Evolutionary conservation across 2,329 filamentous ascomycete species (phyloP).

Genomic region (Colletotrichum siamense): DNA sequence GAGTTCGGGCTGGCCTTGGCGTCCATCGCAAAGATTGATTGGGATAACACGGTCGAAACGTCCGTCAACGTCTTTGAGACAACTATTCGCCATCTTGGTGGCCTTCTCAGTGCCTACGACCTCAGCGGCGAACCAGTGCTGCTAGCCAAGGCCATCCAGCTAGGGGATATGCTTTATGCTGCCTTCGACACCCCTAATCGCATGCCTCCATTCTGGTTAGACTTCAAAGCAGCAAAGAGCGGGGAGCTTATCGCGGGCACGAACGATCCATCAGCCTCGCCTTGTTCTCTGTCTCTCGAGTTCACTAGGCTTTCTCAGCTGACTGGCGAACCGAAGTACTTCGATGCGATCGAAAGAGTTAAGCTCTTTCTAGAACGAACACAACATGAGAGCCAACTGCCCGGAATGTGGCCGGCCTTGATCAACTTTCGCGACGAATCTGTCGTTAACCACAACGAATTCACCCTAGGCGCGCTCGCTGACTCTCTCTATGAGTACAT

Average conservation of each 20-base stretch:
- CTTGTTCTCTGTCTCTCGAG: slow-evolving; percentile 74
- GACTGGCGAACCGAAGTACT: slow-evolving; percentile 75
- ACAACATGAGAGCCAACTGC: slow-evolving; percentile 71
- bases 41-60: slow-evolving; percentile 47
- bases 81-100: slow-evolving; percentile 74
- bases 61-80: slow-evolving; percentile 71
- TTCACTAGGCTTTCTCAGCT: slow-evolving; percentile 77
- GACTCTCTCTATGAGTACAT: slow-evolving; percentile 50
- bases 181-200: slow-evolving; percentile 72
- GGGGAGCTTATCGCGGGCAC: slow-evolving; percentile 10
- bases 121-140: slow-evolving; percentile 61
- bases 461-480: slow-evolving; percentile 43
- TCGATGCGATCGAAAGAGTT: slow-evolving; percentile 72
- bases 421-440: slow-evolving; percentile 64
- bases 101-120: slow-evolving; percentile 72
- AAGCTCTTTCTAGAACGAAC: slow-evolving; percentile 69
- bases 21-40: slow-evolving; percentile 53
- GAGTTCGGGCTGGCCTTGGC: slow-evolving; percentile 53
- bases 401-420: slow-evolving; percentile 75
- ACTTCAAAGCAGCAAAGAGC: slow-evolving; percentile 12
- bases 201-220: slow-evolving; percentile 53
- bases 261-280: slow-evolving; percentile 48
- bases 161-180: slow-evolving; percentile 68
- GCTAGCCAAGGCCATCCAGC: slow-evolving; percentile 65
- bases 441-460: slow-evolving; percentile 32